phyloP scores from a whole-genome alignment of 176 grass and related monocot species.

The Oropetium thomaeum region DNA sequence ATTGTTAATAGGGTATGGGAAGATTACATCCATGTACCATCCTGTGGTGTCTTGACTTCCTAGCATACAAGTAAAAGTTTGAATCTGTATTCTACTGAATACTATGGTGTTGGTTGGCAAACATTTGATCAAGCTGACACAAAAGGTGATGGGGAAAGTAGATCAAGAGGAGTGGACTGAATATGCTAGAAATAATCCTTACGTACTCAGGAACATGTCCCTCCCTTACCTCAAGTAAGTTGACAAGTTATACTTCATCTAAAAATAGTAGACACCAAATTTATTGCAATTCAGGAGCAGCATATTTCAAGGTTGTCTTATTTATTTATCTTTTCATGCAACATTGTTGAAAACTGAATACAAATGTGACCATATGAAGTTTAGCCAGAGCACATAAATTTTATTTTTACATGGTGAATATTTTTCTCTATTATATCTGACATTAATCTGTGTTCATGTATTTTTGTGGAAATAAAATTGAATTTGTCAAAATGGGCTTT shows the following conservation, averaged over 20 bases:
- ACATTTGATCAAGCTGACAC: conserved; percentile 47
- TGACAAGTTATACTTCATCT: not conserved
- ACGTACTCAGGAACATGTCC: conserved; percentile 46
- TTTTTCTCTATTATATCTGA: not conserved
- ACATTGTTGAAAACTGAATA: conserved; percentile 1
- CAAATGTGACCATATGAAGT: not conserved
- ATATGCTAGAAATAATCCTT: conserved; percentile 33
- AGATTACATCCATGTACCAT: conserved; percentile 11
- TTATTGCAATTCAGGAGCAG: not conserved
- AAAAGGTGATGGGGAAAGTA: conserved; percentile 43
- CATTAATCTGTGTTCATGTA: not conserved
- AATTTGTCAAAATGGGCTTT: not conserved
- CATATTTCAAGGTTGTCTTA: not conserved
- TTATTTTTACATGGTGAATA: not conserved
- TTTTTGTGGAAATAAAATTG: not conserved
- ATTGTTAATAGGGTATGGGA: conserved; percentile 46
- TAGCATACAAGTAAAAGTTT: not conserved
- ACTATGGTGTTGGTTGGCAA: conserved; percentile 18
- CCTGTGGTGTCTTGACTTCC: not conserved
- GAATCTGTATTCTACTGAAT: conserved; percentile 3
- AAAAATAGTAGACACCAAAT: not conserved
- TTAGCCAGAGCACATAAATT: not conserved
- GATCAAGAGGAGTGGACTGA: conserved; percentile 48
- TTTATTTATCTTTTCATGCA: not conserved
- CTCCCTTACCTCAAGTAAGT: conserved; percentile 53